A percentile compares a stretch with the other conserved stretches of the same genome.
These are phyloP conservation scores for Stipa capillata DNA, from an alignment of 176 grass and related monocot species.

Conservation along the genomic window DNA sequence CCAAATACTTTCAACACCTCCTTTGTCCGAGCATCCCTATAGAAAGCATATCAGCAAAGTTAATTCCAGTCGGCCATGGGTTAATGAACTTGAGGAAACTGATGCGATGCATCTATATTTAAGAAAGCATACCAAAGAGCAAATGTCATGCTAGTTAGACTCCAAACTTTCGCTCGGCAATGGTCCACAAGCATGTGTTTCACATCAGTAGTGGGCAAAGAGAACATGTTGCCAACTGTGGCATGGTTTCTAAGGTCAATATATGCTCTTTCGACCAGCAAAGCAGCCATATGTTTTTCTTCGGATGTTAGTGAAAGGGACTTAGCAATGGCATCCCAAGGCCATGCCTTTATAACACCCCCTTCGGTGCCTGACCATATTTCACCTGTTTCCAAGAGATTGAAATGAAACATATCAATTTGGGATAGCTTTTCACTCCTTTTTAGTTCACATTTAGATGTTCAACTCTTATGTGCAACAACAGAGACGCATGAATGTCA, in stretches of 20 bases:
- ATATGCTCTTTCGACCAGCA: slow-evolving; percentile 63
- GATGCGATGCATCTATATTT: background rate
- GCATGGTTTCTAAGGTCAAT: slow-evolving; percentile 71
- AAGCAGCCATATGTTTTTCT: slow-evolving; percentile 61
- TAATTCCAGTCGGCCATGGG: background rate
- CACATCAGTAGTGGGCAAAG: slow-evolving; percentile 67
- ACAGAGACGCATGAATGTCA: background rate
- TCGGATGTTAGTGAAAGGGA: slow-evolving; percentile 51
- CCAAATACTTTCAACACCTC: slow-evolving; percentile 85
- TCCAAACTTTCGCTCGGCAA: slow-evolving; percentile 77
- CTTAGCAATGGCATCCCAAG: slow-evolving; percentile 75
- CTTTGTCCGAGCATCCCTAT: slow-evolving; percentile 84
- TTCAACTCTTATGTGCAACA: background rate
- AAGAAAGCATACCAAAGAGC: slow-evolving; percentile 68
- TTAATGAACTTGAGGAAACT: background rate
- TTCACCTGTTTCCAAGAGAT: slow-evolving; percentile 70
- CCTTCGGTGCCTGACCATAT: slow-evolving; percentile 93
- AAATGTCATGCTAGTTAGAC: slow-evolving; percentile 58
- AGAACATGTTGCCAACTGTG: slow-evolving; percentile 54
- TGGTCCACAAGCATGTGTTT: slow-evolving; percentile 68
- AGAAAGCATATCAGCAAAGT: slow-evolving; percentile 4
- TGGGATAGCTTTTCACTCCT: background rate
- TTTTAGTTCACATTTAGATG: background rate
- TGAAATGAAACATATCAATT: slow-evolving; percentile 34
- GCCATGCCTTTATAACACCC: slow-evolving; percentile 82